Evolutionary conservation across 768 basidiomycete genomes (phyloP), one percentile per base, ranked within the genome.

Genomic region (Candolleomyces eurysporus): DNA sequence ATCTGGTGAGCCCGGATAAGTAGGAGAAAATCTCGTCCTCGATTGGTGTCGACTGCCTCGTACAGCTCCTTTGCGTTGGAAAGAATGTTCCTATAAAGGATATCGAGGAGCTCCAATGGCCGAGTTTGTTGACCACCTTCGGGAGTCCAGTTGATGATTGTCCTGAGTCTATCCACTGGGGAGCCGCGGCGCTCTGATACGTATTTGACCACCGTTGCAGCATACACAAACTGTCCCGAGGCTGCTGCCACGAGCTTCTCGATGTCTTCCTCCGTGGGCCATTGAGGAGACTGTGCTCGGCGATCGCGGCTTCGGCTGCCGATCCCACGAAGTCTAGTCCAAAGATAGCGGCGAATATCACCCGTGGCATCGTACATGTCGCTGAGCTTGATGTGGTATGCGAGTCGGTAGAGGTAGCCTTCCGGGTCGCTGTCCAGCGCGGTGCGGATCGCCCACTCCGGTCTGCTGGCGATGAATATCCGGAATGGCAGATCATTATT

Each of bases 141-240:
- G 3, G 31, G 31, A 13, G 30, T 7, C 43, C 42, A 45, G 3
- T 19, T 32, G 4, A 58, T 26, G 21, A 58, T 26, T 5, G 48
- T 17, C 13, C 30, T 19, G 26, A 58, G 46, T 40, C 57, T 3
- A 13, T 58, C 45, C 8, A 48, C 43, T 14, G 57, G 57, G 9
- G 40, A 32, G 13, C 21, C 16, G 13, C 22, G 17, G n/a, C 42
- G 49, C 59, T 68, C 70, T 63, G 39, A 40, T 10, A 67, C 55
- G 43, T 59, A 67, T 19, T 59, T 62, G 21, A 62, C 17, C 6
- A 52, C 54, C 1, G 61, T 64, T 7, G 60, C 58, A 6, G 62
- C 64, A 45, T 60, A 67, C 40, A 65, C 26, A 31, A 65, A 67
- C 30, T 62, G 64, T 2, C 62, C 62, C 13, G 62, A 65, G 4